A percentile compares a stretch with the other conserved stretches of the same genome.
Evolutionary conservation across 148 eudicot genomes (phyloP).

Genomic region (Arbutus unedo): DNA sequence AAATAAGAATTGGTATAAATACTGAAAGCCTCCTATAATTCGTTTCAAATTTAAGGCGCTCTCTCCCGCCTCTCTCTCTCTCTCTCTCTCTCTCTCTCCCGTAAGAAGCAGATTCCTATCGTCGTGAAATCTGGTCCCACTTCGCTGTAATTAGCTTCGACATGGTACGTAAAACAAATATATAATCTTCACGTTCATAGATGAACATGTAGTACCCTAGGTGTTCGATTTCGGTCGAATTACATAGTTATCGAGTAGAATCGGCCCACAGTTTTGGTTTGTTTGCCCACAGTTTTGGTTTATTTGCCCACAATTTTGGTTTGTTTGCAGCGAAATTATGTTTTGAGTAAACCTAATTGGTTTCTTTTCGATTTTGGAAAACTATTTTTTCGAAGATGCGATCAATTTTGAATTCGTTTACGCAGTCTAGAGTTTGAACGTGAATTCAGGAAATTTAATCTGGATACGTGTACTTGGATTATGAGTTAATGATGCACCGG

Average conservation of each 20-base stretch:
- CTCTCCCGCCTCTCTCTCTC: slow-evolving; percentile 20
- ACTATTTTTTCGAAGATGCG: background rate
- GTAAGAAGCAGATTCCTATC: background rate
- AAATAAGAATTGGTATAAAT: background rate
- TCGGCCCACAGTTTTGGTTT: background rate
- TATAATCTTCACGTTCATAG: background rate
- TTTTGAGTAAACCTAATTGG: background rate
- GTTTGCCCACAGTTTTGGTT: background rate
- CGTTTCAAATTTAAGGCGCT: slow-evolving; percentile 4
- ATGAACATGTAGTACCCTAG: background rate
- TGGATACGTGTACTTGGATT: background rate
- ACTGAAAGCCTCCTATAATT: background rate
- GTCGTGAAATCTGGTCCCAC: background rate
- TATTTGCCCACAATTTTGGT: background rate
- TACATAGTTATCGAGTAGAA: background rate
- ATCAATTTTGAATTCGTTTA: background rate
- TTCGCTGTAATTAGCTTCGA: background rate
- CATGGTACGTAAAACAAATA: background rate
- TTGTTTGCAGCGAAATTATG: background rate
- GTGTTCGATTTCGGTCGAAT: background rate
- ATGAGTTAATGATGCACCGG: background rate
- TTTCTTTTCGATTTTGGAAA: background rate
- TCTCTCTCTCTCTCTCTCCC: slow-evolving; percentile 1
- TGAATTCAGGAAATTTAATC: background rate
- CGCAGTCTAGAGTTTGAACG: background rate